A percentile compares a stretch with the other conserved stretches of the same genome.
Conservation (phyloP, 257 asterid genomes). For the Capsicum chinense region DNA sequence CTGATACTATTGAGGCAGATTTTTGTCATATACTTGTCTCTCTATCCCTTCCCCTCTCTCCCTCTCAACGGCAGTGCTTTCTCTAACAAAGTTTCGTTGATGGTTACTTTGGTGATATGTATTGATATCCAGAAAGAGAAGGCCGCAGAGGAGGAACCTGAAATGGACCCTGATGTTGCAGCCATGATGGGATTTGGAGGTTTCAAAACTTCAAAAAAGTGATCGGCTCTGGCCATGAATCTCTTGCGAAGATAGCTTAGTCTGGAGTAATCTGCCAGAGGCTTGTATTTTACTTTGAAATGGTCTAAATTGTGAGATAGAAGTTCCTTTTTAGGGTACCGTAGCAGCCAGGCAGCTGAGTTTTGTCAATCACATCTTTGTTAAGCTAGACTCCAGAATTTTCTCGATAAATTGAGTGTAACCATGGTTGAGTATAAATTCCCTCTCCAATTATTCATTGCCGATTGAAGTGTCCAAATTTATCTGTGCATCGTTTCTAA, state of each 20-base stretch:
- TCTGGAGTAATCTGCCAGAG: conserved; percentile 25
- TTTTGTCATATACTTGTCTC: neutral
- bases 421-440: neutral
- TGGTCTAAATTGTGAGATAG: neutral
- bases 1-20: neutral
- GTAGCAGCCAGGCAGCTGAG: neutral
- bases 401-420: neutral
- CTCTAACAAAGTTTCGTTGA: conserved; percentile 21
- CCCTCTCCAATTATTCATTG: conserved; percentile 15
- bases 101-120: neutral
- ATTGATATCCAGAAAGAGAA: conserved; percentile 68
- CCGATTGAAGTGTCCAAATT: neutral
- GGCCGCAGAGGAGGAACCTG: conserved; percentile 86
- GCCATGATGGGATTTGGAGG: conserved; percentile 99
- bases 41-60: neutral
- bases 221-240: conserved; percentile 30
- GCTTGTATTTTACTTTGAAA: neutral
- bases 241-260: neutral
- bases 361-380: conserved; percentile 4
- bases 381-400: conserved; percentile 12
- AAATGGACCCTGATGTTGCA: conserved; percentile 88
- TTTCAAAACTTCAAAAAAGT: conserved; percentile 79
- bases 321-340: neutral
- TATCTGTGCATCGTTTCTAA: conserved; percentile 13
- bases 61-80: neutral